Conservation (phyloP, 2,329 filamentous ascomycete genomes). For the Phaeophleospora eucalypticola region DNA sequence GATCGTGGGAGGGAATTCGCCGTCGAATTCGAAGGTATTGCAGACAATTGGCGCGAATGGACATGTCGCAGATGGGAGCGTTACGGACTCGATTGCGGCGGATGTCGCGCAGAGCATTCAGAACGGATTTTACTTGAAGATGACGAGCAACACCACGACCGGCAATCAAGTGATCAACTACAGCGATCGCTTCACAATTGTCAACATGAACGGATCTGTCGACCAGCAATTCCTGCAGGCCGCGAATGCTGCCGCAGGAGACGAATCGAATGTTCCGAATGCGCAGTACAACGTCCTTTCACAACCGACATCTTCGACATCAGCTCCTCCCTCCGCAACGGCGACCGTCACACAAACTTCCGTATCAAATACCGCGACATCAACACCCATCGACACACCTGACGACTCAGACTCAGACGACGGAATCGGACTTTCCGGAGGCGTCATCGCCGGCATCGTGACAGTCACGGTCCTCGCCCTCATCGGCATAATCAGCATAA, state of each 20-base stretch:
- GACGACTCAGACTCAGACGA: background rate
- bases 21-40: conserved; percentile 15
- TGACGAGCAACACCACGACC: conserved; percentile 18
- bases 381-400: background rate
- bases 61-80: conserved; percentile 9
- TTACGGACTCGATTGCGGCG: conserved; percentile 12
- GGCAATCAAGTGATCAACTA: conserved; percentile 51
- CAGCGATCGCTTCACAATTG: conserved; percentile 59
- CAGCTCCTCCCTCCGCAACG: conserved; percentile 1
- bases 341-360: background rate
- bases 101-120: conserved; percentile 17
- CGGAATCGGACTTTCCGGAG: background rate
- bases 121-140: conserved; percentile 23
- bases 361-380: conserved; percentile 1
- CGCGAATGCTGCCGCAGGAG: conserved; percentile 14
- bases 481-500: conserved; percentile 5
- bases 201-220: conserved; percentile 59
- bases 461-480: conserved; percentile 1
- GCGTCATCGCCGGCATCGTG: background rate
- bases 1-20: conserved; percentile 20
- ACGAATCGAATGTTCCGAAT: conserved; percentile 14
- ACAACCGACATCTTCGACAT: conserved; percentile 2
- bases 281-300: conserved; percentile 19
- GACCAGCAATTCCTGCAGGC: conserved; percentile 35
- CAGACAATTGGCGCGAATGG: conserved; percentile 16